Percentiles rank a stretch among this genome's conserved stretches.
These are phyloP conservation scores for Colletotrichum plurivorum DNA, from an alignment of 2,329 filamentous ascomycete species.

Conservation along the genomic window DNA sequence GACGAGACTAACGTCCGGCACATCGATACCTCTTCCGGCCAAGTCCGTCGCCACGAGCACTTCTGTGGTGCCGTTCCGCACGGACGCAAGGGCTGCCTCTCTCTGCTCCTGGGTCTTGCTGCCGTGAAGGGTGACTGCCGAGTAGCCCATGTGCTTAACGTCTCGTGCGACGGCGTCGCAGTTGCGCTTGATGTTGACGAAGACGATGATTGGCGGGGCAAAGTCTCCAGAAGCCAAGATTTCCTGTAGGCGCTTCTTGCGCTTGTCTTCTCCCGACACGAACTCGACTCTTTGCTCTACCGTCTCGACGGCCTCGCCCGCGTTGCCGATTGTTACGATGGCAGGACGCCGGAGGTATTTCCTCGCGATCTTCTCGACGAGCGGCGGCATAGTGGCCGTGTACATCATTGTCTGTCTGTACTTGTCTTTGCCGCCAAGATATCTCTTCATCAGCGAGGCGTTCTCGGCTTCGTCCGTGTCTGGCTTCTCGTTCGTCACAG, in stretches of 20 bases:
- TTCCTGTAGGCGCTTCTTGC: slow-evolving; percentile 95
- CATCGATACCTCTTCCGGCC: slow-evolving; percentile 97
- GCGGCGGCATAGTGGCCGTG: slow-evolving; percentile 96
- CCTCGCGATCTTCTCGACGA: slow-evolving; percentile 95
- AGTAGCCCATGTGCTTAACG: slow-evolving; percentile 94
- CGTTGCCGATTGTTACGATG: slow-evolving; percentile 94
- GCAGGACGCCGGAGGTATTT: slow-evolving; percentile 95
- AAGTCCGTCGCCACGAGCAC: slow-evolving; percentile 96
- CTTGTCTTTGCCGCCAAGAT: slow-evolving; percentile 80
- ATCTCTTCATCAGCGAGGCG: slow-evolving; percentile 84
- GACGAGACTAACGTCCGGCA: slow-evolving; percentile 92
- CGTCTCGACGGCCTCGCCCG: slow-evolving; percentile 95
- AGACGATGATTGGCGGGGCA: slow-evolving; percentile 93
- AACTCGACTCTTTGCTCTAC: slow-evolving; percentile 98
- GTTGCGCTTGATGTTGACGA: slow-evolving; percentile 99
- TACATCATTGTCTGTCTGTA: slow-evolving; percentile 99
- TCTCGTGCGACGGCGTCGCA: slow-evolving; percentile 95
- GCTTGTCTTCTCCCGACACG: slow-evolving; percentile 90
- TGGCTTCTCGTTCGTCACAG: slow-evolving; percentile 93
- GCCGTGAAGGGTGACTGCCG: slow-evolving; percentile 90
- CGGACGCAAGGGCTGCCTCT: slow-evolving; percentile 89
- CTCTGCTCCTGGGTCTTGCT: slow-evolving; percentile 98
- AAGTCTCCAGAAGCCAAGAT: slow-evolving; percentile 88
- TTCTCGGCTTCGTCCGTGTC: slow-evolving; percentile 94
- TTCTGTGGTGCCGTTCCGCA: slow-evolving; percentile 84